A percentile compares a stretch with the other conserved stretches of the same genome.
These are phyloP conservation scores for Cruciata laevipes DNA, from an alignment of 257 asterid species.

Conservation along the genomic window DNA sequence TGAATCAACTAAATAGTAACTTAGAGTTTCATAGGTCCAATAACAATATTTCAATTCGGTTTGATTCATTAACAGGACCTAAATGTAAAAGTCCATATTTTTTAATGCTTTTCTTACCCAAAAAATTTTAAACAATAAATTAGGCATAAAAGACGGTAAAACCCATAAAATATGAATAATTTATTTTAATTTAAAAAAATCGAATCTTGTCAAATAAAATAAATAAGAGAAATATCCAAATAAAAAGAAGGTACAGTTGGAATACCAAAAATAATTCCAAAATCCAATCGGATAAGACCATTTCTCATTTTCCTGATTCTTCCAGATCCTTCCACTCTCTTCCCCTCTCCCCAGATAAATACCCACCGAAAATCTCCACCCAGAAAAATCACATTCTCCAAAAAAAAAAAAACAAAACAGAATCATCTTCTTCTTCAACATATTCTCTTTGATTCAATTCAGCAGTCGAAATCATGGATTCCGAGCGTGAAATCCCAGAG, in stretches of 20 bases:
- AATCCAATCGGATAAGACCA: neutral
- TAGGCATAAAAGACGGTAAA: too few relatives aligned
- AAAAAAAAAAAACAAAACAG: slow-evolving; percentile 17
- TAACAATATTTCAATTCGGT: too few relatives aligned
- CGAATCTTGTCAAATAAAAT: neutral
- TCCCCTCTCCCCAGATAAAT: slow-evolving; percentile 19
- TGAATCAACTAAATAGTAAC: too few relatives aligned
- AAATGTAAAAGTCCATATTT: too few relatives aligned
- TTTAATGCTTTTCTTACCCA: too few relatives aligned
- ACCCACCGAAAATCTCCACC: neutral
- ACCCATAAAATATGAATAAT: too few relatives aligned
- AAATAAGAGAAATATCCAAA: neutral
- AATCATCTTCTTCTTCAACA: neutral
- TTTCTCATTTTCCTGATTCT: slow-evolving; percentile 3
- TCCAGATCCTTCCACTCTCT: slow-evolving; percentile 41
- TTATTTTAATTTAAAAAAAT: too few relatives aligned
- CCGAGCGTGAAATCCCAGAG: slow-evolving; percentile 29
- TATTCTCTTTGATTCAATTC: neutral
- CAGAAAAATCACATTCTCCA: slow-evolving; percentile 5
- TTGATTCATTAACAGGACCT: too few relatives aligned
- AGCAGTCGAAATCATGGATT: slow-evolving; percentile 30
- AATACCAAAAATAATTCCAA: neutral
- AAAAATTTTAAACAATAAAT: too few relatives aligned
- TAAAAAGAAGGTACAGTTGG: neutral
- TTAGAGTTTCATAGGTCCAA: too few relatives aligned